Evolutionary conservation across 2,329 filamentous ascomycete genomes (phyloP), one percentile per base, ranked within the genome.

Genomic region (Didymella exigua): DNA sequence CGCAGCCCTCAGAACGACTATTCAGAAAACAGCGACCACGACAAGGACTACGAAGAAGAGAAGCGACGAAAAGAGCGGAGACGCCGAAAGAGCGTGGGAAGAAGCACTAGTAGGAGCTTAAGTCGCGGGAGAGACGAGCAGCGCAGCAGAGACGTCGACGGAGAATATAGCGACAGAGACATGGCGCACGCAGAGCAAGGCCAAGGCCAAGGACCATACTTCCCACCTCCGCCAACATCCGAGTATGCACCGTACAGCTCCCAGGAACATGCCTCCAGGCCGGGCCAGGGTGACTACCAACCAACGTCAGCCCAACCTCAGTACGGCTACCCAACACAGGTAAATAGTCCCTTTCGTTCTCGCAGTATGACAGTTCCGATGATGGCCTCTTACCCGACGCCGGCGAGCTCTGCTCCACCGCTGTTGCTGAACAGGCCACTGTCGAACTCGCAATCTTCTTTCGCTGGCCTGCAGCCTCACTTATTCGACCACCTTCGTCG

Each of bases 211-310:
- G 65, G 55, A 23, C 65, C 65, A 23, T 68, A 73, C 44, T 74
- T 70, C 47, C 63, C 70, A 56, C 73, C 72, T 33, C 70, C 69
- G 34, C 70, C 71, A 33, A 49, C 60, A 14, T 66, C 69, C 45
- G 69, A 71, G 36, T 74, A 74, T 54, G 68, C 60, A 51, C 68
- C 72, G 14, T 76, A 76, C 60, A 71, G 72, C 42, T 65, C 72
- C 30, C 71, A 71, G 52, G 71, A 74, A 45, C 70, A 73, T 58
- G 62, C 66, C 38, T 58, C 67, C 16, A 58, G 61, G 18, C 50
- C 56, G 23, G 52, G 58, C 40, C 63, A 57, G 45, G 63, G 67
- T 54, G 60, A 60, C 40, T 60, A 56, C 47, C 70, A 60, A 38
- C 49, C 62, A 16, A 63, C 64, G 24, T 68, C 69, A 26, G 60